phyloP scores from a whole-genome alignment of 768 basidiomycete species.

The Pseudohyphozyma bogoriensis region DNA sequence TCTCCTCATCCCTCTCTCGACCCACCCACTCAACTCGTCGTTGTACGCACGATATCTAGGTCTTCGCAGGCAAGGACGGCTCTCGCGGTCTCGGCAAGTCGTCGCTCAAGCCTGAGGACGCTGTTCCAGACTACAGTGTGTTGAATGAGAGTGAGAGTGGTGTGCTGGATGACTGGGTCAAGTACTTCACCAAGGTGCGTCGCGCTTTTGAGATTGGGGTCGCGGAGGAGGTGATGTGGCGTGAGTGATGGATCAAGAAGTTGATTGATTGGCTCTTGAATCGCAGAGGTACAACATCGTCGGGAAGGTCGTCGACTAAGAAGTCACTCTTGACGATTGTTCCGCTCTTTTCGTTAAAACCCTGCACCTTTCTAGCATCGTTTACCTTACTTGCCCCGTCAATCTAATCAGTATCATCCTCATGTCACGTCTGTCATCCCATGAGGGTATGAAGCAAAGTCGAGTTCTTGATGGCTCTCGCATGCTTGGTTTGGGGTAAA shows the following conservation, averaged over 20 bases:
- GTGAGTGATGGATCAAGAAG: conserved; percentile 2
- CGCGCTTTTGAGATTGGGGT: neutral
- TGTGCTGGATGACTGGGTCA: conserved; percentile 78
- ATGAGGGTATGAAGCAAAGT: no score
- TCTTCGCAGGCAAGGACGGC: conserved; percentile 92
- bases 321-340: no score
- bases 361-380: no score
- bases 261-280: conserved; percentile 37
- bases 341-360: no score
- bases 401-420: no score
- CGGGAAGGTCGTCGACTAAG: conserved; percentile 48
- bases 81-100: conserved; percentile 79
- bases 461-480: no score
- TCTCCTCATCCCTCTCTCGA: no score
- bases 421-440: no score
- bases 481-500: no score
- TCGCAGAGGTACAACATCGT: conserved; percentile 76
- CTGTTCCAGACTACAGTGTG: conserved; percentile 70
- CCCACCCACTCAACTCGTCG: no score
- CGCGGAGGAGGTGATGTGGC: conserved; percentile 1
- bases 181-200: conserved; percentile 67
- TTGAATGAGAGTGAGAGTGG: conserved; percentile 63
- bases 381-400: no score
- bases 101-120: conserved; percentile 73
- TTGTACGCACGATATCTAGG: no score